Evolutionary conservation across 2,329 filamentous ascomycete species (phyloP), one percentile per base, ranked within the genome.

Genomic region (Fusarium acutatum): DNA sequence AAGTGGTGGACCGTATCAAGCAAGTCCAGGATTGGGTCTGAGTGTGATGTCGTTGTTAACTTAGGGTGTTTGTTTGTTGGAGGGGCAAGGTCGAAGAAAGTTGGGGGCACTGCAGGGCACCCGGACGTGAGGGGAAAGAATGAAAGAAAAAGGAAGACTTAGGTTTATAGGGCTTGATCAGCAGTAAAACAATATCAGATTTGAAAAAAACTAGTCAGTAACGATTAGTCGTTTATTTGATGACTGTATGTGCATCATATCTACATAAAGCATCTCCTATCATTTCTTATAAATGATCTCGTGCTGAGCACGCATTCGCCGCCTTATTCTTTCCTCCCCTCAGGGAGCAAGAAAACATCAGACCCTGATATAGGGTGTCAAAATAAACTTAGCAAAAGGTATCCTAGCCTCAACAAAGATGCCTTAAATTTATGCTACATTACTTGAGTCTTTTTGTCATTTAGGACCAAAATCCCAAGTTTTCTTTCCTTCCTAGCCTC

Each of bases 31-130:
- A 50, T 34, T 34, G 30, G 32, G 38, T 17, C 24, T 32, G 43
- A 64, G 24, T 64, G 60, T 60, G 57, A 73, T 75, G 74, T 63
- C 62, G 71, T 75, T 53, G 73, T 62, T 63, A 30, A 30, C 26
- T 30, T 22, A 60, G 69, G 75, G 68, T 54, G 15, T 40, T 38
- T 37, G 32, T 52, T 22, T 69, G 71, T 71, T 76, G 63, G 75
- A 77, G 75, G 75, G 75, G 75, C 73, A 77, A 37, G 32, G 49
- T 26, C 52, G 57, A 64, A 53, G 40, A 41, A 56, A 60, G 53
- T 62, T 38, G 73, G 74, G 73, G 74, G 34, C 24, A 7, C 49
- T 28, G 20, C 24, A 53, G 7, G 32, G 34, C 30, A 15, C 34
- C 50, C 15, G 14, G 24, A 28, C 13, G 10, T 26, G 49, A 26